Evolutionary conservation across 2,329 filamentous ascomycete genomes (phyloP).

Genomic region (Pyrenophora seminiperda): DNA sequence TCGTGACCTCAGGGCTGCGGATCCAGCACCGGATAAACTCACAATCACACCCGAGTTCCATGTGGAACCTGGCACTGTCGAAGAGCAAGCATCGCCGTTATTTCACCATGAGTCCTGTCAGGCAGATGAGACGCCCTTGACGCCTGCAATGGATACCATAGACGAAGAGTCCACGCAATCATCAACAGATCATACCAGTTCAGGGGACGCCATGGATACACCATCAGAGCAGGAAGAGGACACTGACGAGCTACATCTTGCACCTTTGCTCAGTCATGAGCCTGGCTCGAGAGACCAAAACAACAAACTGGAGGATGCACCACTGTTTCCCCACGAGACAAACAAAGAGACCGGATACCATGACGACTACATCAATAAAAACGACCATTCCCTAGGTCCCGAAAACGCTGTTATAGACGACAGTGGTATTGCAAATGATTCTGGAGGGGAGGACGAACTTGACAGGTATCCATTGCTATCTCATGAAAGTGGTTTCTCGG

Average conservation of each 20-base stretch:
- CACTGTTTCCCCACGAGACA: slow-evolving; percentile 22
- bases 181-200: slow-evolving; percentile 29
- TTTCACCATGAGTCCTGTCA: slow-evolving; percentile 41
- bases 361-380: slow-evolving; percentile 1
- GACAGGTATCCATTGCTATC: slow-evolving; percentile 43
- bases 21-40: slow-evolving; percentile 44
- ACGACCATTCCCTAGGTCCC: slow-evolving; percentile 25
- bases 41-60: slow-evolving; percentile 30
- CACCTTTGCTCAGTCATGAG: slow-evolving; percentile 24
- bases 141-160: slow-evolving; percentile 19
- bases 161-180: slow-evolving; percentile 27
- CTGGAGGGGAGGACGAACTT: slow-evolving; percentile 27
- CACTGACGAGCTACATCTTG: slow-evolving; percentile 15
- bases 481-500: slow-evolving; percentile 42
- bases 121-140: slow-evolving; percentile 6
- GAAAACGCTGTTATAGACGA: slow-evolving; percentile 22
- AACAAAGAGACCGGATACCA: not conserved
- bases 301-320: slow-evolving; percentile 15
- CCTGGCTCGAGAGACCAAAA: slow-evolving; percentile 1
- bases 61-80: slow-evolving; percentile 10
- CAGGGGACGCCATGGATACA: slow-evolving; percentile 22
- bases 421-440: slow-evolving; percentile 9
- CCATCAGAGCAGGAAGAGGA: slow-evolving; percentile 25
- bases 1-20: slow-evolving; percentile 38
- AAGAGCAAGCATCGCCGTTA: slow-evolving; percentile 38